phyloP scores from a whole-genome alignment of 2,329 filamentous ascomycete genomes.

The Colletotrichum melonis region DNA sequence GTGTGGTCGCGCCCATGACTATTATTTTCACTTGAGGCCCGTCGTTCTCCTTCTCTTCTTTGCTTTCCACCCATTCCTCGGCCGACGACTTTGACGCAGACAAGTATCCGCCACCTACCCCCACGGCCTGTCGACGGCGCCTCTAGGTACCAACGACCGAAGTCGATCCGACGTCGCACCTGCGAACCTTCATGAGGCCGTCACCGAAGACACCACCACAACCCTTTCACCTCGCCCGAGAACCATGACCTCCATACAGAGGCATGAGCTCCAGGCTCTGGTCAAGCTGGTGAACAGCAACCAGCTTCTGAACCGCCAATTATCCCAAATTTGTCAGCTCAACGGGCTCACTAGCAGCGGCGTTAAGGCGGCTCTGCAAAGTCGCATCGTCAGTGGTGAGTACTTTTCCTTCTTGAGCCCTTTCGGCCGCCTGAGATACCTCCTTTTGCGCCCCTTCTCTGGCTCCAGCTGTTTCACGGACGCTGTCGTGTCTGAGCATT shows the following conservation, averaged over 20 bases:
- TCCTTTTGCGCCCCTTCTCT: slow-evolving; percentile 23
- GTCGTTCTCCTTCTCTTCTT: slow-evolving; percentile 18
- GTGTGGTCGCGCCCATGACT: slow-evolving; percentile 31
- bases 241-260: slow-evolving; percentile 44
- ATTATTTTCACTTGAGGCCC: slow-evolving; percentile 16
- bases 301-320: slow-evolving; percentile 67
- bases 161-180: slow-evolving; percentile 29
- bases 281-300: slow-evolving; percentile 56
- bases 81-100: background rate
- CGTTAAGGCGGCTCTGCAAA: slow-evolving; percentile 85
- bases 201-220: slow-evolving; percentile 25
- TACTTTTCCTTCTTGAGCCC: background rate
- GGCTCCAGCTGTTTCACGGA: slow-evolving; percentile 26
- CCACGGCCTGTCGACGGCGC: background rate
- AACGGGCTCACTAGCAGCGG: slow-evolving; percentile 84
- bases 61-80: background rate
- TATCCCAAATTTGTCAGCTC: slow-evolving; percentile 80
- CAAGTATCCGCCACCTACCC: background rate
- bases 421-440: slow-evolving; percentile 40
- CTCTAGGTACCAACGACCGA: background rate
- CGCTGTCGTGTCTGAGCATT: background rate
- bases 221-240: slow-evolving; percentile 23
- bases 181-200: slow-evolving; percentile 36
- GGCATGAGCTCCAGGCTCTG: slow-evolving; percentile 57
- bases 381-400: slow-evolving; percentile 82